Evolutionary conservation across 169 alveolate genomes (phyloP).

Genomic region (Plasmodium ovale): DNA sequence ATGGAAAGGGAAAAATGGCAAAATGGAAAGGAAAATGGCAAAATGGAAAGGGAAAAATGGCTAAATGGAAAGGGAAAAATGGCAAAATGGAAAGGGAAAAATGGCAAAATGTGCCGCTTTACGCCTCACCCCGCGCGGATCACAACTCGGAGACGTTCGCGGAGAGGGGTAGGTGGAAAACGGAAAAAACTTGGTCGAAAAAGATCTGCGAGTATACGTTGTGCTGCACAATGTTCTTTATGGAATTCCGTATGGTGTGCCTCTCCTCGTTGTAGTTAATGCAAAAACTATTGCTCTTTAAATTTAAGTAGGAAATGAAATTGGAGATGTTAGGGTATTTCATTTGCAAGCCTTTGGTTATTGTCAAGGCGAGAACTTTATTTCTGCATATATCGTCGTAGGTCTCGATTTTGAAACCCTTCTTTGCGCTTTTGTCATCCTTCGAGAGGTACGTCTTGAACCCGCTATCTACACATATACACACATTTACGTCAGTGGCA

Average conservation of each 20-base stretch:
- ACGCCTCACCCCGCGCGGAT: neutral
- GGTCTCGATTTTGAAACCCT: constrained; percentile 20
- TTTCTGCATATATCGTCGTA: constrained; percentile 61
- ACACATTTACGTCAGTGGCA: constrained; percentile 32
- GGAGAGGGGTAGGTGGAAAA: constrained; percentile 28
- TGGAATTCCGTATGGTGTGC: constrained; percentile 25
- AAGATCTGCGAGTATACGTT: constrained; percentile 51
- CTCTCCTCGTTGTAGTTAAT: constrained; percentile 74
- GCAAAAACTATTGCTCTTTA: constrained; percentile 33
- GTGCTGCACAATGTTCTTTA: constrained; percentile 22
- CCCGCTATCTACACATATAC: constrained; percentile 15
- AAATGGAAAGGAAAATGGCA: neutral
- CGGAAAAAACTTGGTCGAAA: constrained; percentile 58
- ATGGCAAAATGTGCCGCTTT: neutral
- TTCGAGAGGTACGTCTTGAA: constrained; percentile 24
- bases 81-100: neutral
- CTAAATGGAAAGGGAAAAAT: constrained; percentile 8
- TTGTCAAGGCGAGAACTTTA: constrained; percentile 30
- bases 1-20: neutral
- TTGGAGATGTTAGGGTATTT: constrained; percentile 68
- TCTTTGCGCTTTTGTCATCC: constrained; percentile 8
- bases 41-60: neutral
- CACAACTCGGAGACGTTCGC: constrained; percentile 4
- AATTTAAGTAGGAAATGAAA: constrained; percentile 31
- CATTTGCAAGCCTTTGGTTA: constrained; percentile 73